Base-by-base conservation (phyloP, 306 rosid genomes). In the Urtica urens region DNA sequence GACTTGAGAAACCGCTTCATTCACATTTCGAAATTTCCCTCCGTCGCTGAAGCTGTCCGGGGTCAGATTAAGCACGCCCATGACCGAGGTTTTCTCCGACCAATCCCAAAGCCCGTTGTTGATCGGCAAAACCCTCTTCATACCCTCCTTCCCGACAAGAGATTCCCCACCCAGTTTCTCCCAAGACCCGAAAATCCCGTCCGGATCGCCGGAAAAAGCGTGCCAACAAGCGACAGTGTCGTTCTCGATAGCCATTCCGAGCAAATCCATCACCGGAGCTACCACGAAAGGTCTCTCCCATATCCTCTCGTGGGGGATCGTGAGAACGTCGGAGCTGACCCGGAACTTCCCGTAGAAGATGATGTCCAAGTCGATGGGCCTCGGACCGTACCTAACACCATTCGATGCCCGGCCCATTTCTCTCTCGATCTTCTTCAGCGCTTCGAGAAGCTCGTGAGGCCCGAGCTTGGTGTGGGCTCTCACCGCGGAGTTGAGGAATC, bases 11-110 rank as follows among this genome's bases (percentile, higher is more conserved):
- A 81, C 71, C 47, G 94, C 85, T 61, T 70, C 65, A 31, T 73
- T 72, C 26, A 79, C 77, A 34, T 87, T 72, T 42, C 53, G 73
- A 30, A 81, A 81, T 48, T 75, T 77, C 14, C 95, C 87, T 19
- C 94, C 95, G 58, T 90, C 95, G 42, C 95, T 75, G 64, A 90
- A 90, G 69, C 94, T 79, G 73, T 90, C 97, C 15, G 95, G 97
- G 23, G 95, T 84, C 67, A 90, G 59, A 72, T 90, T 90, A 64
- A 90, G 87, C 51, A 90, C 50, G 26, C 92, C 95, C 95, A 81
- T 84, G 51, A 84, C 63, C 21, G 59, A 75, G 41, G 92, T 79
- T 66, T 67, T 84, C 30, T 18, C 43, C 0, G 97, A 74, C 90
- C 93, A 79, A 37, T 90, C 86, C 72, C 78, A 72, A 37, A 84